These are phyloP conservation scores for Trichopus zeylanicus DNA, from an alignment of 116 monocot species.

Conservation along the genomic window DNA sequence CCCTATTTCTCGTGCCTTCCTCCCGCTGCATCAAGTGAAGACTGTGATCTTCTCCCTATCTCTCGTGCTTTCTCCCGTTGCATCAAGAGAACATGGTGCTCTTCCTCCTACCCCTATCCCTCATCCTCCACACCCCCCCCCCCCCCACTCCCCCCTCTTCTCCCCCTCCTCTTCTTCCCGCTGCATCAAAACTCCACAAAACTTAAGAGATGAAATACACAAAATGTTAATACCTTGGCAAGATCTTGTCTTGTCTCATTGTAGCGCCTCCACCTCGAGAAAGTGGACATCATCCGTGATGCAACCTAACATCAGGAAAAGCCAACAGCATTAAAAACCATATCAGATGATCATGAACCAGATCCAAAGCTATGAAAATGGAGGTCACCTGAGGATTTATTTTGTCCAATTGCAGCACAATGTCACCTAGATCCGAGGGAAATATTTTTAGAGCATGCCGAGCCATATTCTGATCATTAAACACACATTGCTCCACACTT, in stretches of 20 bases:
- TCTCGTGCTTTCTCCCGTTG: too few species aligned
- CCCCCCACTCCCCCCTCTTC: too few species aligned
- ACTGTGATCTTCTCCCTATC: too few species aligned
- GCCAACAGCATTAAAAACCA: background rate
- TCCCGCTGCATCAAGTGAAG: too few species aligned
- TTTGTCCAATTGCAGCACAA: conserved; percentile 87
- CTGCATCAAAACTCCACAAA: background rate
- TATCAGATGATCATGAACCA: background rate
- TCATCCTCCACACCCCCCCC: too few species aligned
- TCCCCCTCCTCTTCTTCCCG: too few species aligned
- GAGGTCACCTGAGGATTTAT: conserved; percentile 83
- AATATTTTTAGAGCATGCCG: conserved; percentile 37
- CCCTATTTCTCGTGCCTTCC: too few species aligned
- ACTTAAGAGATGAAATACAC: background rate
- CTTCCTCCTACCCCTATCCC: too few species aligned
- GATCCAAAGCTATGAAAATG: background rate
- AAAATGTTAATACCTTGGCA: conserved; percentile 71
- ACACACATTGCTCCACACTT: conserved; percentile 27
- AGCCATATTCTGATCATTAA: conserved; percentile 34
- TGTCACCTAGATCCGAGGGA: conserved; percentile 64
- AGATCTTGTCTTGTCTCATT: conserved; percentile 74
- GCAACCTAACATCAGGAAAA: conserved; percentile 46
- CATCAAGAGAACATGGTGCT: too few species aligned
- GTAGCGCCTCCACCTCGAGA: conserved; percentile 94
- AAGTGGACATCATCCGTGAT: conserved; percentile 91